phyloP scores from a whole-genome alignment of 257 asterid species.

The Nicotiana tomentosiformis region DNA sequence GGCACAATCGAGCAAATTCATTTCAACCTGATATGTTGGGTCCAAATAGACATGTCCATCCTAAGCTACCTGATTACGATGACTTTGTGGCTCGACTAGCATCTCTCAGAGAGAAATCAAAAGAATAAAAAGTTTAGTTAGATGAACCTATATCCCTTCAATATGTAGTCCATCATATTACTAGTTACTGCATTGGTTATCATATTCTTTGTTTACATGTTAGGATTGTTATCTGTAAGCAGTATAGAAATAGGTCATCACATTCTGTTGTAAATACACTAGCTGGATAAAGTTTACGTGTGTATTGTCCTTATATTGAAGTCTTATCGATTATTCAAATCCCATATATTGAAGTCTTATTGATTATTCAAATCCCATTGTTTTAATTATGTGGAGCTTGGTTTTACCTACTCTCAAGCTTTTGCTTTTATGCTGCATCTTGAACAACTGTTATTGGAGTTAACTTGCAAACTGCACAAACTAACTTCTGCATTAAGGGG shows the following conservation, averaged over 20 bases:
- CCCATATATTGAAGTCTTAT: too few species aligned
- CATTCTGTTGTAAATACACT: conserved; percentile 7
- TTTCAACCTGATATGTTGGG: conserved; percentile 37
- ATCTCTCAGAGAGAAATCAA: conserved; percentile 17
- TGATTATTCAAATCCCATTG: too few species aligned
- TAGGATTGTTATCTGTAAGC: background rate
- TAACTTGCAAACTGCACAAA: background rate
- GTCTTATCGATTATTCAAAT: background rate
- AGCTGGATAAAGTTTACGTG: conserved; percentile 2
- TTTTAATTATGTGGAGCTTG: too few species aligned
- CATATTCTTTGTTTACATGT: background rate
- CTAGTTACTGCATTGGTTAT: background rate
- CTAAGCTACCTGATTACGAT: conserved; percentile 72
- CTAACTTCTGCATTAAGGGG: background rate
- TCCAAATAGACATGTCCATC: conserved; percentile 54
- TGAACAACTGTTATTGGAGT: background rate
- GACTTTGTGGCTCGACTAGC: conserved; percentile 75
- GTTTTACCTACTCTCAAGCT: too few species aligned
- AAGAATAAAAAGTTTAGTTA: background rate
- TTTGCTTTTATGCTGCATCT: too few species aligned
- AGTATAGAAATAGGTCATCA: background rate
- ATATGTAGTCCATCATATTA: background rate
- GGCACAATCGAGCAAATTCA: conserved; percentile 49
- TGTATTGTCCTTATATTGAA: background rate
- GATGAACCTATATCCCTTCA: background rate